These are phyloP conservation scores for Suhomyces sp. DNA, from an alignment of 805 yeast species.

Conservation along the genomic window DNA sequence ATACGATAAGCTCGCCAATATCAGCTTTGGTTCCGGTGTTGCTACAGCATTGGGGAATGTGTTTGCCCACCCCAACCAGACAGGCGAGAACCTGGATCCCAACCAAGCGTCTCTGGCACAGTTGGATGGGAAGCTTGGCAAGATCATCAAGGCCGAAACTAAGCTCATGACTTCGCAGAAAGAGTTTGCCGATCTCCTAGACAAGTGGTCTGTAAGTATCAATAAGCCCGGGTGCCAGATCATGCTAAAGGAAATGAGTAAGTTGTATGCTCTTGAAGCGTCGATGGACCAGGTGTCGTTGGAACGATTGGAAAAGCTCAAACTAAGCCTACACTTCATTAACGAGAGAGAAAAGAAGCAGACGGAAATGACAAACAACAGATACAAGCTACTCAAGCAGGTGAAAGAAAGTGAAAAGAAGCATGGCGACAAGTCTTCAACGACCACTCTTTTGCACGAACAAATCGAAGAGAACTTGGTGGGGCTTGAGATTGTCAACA, in stretches of 20 bases:
- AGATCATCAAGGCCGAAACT: conserved; percentile 38
- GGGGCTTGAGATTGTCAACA: conserved; percentile 51
- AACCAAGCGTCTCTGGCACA: conserved; percentile 16
- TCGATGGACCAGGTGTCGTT: conserved; percentile 32
- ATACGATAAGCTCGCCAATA: conserved; percentile 14
- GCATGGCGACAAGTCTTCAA: conserved; percentile 43
- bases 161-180: conserved; percentile 33
- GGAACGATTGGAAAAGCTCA: conserved; percentile 44
- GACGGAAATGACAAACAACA: conserved; percentile 33
- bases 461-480: conserved; percentile 49
- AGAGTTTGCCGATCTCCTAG: conserved; percentile 39
- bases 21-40: neutral
- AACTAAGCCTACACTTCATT: conserved; percentile 43
- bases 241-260: conserved; percentile 39
- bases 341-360: conserved; percentile 50
- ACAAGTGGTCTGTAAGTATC: conserved; percentile 40
- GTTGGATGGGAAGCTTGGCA: conserved; percentile 31
- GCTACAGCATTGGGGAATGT: neutral
- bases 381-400: conserved; percentile 35
- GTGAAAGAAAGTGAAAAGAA: conserved; percentile 42
- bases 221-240: conserved; percentile 38
- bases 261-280: conserved; percentile 36
- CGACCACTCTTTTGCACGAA: conserved; percentile 45
- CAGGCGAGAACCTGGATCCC: neutral
- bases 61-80: neutral